Evolutionary conservation across 352 stramenopile genomes (phyloP).

Genomic region (Globisporangium takayamanum): DNA sequence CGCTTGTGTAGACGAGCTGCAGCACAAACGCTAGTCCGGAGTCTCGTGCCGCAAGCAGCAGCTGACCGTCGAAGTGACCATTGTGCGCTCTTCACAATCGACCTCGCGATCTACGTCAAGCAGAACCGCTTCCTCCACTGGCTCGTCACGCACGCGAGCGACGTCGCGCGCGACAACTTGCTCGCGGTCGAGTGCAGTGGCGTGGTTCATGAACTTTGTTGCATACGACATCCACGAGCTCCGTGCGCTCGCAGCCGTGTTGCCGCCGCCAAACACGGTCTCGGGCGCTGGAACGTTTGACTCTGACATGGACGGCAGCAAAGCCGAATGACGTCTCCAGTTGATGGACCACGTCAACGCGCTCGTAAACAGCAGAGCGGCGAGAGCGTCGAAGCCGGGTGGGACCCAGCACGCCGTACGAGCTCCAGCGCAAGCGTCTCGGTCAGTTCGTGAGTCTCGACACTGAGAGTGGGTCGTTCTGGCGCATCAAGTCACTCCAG

Average conservation of each 20-base stretch:
- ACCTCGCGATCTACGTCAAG: slow-evolving; percentile 74
- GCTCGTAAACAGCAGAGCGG: slow-evolving; percentile 50
- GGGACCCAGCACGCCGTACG: too few relatives aligned
- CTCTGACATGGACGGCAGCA: slow-evolving; percentile 70
- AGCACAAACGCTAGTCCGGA: slow-evolving; percentile 36
- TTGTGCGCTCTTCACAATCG: slow-evolving; percentile 70
- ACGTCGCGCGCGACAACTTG: slow-evolving; percentile 68
- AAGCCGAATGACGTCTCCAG: slow-evolving; percentile 46
- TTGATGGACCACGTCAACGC: slow-evolving; percentile 61
- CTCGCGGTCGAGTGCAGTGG: slow-evolving; percentile 47
- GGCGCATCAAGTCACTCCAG: too few relatives aligned
- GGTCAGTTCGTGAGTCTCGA: too few relatives aligned
- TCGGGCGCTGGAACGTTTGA: slow-evolving; percentile 29
- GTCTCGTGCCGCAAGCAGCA: slow-evolving; percentile 38
- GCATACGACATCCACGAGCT: slow-evolving; percentile 64
- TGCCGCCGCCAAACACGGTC: slow-evolving; percentile 26
- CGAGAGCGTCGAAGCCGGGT: slow-evolving; percentile 42
- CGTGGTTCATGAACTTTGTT: slow-evolving; percentile 61
- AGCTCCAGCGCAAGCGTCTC: too few relatives aligned
- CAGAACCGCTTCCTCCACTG: slow-evolving; percentile 73
- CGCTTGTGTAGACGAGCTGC: slow-evolving; percentile 32
- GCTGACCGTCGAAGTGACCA: slow-evolving; percentile 44
- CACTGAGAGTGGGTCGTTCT: too few relatives aligned
- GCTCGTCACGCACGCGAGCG: slow-evolving; percentile 65
- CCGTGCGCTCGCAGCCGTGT: slow-evolving; percentile 35